Base-by-base conservation (phyloP, 1,284 basidiomycete species). In the Cutaneotrichosporon sp. region DNA sequence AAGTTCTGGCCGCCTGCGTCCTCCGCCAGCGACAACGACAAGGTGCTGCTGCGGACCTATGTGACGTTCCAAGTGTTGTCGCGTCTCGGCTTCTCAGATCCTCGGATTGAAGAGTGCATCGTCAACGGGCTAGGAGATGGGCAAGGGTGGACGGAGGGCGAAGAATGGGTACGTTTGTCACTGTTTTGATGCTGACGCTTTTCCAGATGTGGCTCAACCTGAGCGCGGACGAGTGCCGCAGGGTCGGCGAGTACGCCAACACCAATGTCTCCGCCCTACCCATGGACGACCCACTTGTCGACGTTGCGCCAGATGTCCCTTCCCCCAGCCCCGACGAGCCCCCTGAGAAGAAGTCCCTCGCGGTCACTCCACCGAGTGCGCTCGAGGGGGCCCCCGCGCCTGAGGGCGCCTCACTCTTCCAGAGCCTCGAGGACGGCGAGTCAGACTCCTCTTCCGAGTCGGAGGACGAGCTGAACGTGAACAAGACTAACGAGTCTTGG, bases 111-210 rank as follows among this genome's bases (percentile, higher is more conserved):
- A 24, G 62, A 77, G 52, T 73, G 72, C 36, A 87, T 93, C 10
- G 18, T 71, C 13, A 55, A 72, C 36, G 76, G 71, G 3, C 18
- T 77, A 1, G 54, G 57, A 18, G 69, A 79, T 2, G 73, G 87
- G 1, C 81, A 91, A 20, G 91, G 94, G 8, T 82, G 97, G 45
- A 93, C 97, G 22, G 91, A 95, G 59, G 93, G 91, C n/a, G 84
- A 91, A 59, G 90, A 93, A 72, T 97, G 93, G 92, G 93, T 95
- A 69, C 64, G 87, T 77, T 20, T 11, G 18, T 2, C 11, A 20
- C 45, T 8, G 9, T 0, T 1, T 25, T 5, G 46, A 34, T 66
- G 55, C 60, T 62, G 49, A 69, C 25, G n/a, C n/a, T n/a, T n/a
- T n/a, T 34, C 65, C 1, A 93, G 91, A 82, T 94, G 60, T 87